phyloP scores from a whole-genome alignment of 2,329 filamentous ascomycete genomes.

The Pseudogymnoascus sp. region DNA sequence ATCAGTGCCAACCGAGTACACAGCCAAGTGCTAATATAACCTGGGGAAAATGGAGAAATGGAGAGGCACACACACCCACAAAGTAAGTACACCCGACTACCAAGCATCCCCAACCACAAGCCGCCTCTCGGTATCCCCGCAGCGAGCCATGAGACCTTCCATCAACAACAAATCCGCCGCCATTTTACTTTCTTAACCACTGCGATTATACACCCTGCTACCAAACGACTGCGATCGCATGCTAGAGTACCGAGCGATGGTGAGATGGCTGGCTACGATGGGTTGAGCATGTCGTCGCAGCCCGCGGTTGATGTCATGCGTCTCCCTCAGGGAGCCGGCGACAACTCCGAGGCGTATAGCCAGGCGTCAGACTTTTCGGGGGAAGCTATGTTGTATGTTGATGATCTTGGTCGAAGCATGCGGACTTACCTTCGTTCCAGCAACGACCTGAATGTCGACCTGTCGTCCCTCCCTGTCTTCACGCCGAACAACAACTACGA shows the following conservation, averaged over 20 bases:
- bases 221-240: neutral
- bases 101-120: neutral
- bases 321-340: neutral
- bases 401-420: neutral
- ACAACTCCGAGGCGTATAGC: neutral
- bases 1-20: neutral
- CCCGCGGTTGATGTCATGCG: neutral
- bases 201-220: neutral
- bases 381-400: conserved; percentile 8
- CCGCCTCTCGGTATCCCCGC: neutral
- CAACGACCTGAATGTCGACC: conserved; percentile 7
- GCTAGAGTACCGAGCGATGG: neutral
- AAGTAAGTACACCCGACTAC: neutral
- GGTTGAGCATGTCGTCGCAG: conserved; percentile 9
- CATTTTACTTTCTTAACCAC: neutral
- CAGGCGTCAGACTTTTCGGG: neutral
- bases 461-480: conserved; percentile 5
- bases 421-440: conserved; percentile 2
- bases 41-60: conserved; percentile 2
- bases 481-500: conserved; percentile 31
- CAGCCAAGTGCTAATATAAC: neutral
- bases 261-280: conserved; percentile 9
- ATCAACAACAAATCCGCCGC: neutral
- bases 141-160: conserved; percentile 3
- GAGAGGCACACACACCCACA: neutral